These are phyloP conservation scores for Clavispora vitiphila DNA, from an alignment of 805 yeast genomes.

Conservation along the genomic window DNA sequence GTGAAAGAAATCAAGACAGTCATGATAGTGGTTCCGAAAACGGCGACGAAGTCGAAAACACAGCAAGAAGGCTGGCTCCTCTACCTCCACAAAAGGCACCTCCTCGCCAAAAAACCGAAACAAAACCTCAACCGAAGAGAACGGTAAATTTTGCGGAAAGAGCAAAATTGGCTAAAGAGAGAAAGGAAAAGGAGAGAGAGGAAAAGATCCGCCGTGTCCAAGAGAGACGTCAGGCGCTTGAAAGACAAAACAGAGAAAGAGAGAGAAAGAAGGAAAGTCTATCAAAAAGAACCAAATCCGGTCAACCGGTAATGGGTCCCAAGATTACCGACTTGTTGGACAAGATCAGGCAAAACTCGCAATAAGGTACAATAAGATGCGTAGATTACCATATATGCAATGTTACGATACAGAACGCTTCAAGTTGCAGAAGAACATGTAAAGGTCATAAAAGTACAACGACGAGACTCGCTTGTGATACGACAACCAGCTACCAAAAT, in stretches of 20 bases:
- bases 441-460: slow-evolving; percentile 30
- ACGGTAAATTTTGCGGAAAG: slow-evolving; percentile 39
- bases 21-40: slow-evolving; percentile 11
- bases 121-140: slow-evolving; percentile 1
- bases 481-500: slow-evolving; percentile 26
- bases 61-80: slow-evolving; percentile 24
- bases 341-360: slow-evolving; percentile 55
- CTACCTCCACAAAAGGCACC: slow-evolving; percentile 9
- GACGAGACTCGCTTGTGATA: slow-evolving; percentile 29
- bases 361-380: background rate
- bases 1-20: slow-evolving; percentile 1
- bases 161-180: slow-evolving; percentile 41
- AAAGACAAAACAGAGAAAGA: slow-evolving; percentile 35
- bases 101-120: background rate
- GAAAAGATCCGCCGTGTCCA: slow-evolving; percentile 37
- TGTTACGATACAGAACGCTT: background rate
- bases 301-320: slow-evolving; percentile 92
- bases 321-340: slow-evolving; percentile 73
- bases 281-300: slow-evolving; percentile 54
- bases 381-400: background rate
- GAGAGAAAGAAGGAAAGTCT: slow-evolving; percentile 37
- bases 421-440: slow-evolving; percentile 18
- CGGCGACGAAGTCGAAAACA: slow-evolving; percentile 12
- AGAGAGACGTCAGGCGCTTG: slow-evolving; percentile 30
- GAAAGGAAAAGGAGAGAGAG: slow-evolving; percentile 39